Evolutionary conservation across 108 stramenopile species (phyloP).

Genomic region (Epithemia pelagica): DNA sequence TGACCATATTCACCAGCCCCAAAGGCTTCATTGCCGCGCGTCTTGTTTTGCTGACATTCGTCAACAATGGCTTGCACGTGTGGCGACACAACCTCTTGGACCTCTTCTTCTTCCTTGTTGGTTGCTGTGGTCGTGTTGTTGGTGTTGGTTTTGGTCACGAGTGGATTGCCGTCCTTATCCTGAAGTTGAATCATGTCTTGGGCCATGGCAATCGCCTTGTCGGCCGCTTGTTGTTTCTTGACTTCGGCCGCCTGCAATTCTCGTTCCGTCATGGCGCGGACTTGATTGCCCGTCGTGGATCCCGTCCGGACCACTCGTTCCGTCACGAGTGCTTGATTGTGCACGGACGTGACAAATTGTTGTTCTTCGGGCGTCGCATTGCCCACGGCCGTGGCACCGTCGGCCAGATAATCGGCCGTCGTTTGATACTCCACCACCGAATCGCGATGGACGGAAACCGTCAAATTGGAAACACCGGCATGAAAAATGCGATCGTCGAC

Average conservation of each 20-base stretch:
- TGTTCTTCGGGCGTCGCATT: conserved; percentile 75
- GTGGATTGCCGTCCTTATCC: conserved; percentile 27
- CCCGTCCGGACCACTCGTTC: conserved; percentile 60
- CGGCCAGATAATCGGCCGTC: conserved; percentile 51
- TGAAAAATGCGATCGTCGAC: conserved; percentile 79
- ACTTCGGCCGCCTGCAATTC: conserved; percentile 52
- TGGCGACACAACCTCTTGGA: conserved; percentile 65
- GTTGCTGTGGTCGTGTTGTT: conserved; percentile 6
- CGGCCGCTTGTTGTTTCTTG: conserved; percentile 32
- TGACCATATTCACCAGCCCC: conserved; percentile 82
- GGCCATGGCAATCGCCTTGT: conserved; percentile 32
- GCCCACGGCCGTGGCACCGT: conserved; percentile 64
- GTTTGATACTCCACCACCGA: conserved; percentile 61
- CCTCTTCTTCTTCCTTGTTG: conserved; percentile 38
- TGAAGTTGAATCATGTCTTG: conserved; percentile 33
- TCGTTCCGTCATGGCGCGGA: conserved; percentile 58
- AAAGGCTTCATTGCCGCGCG: conserved; percentile 86
- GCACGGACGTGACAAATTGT: conserved; percentile 74
- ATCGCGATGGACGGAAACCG: conserved; percentile 56
- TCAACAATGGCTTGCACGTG: conserved; percentile 58
- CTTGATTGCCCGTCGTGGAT: conserved; percentile 46
- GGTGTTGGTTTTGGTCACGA: conserved; percentile 16
- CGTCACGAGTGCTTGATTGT: conserved; percentile 42
- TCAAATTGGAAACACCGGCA: conserved; percentile 71
- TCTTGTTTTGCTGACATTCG: conserved; percentile 70